Evolutionary conservation across 1,139 yeast genomes (phyloP).

Genomic region (Magnusiomyces paraingens): DNA sequence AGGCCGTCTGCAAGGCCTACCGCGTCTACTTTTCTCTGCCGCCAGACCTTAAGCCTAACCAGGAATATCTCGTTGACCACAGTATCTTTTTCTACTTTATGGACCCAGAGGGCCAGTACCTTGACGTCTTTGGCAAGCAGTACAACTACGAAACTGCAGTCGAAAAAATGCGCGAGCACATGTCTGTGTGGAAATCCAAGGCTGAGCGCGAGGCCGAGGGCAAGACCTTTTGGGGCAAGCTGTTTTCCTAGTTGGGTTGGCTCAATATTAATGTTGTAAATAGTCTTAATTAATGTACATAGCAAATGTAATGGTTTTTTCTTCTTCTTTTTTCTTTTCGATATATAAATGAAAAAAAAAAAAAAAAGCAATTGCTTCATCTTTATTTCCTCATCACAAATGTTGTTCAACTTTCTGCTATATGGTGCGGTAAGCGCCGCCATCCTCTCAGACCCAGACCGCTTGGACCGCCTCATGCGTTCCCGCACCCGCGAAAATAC

Average conservation of each 20-base stretch:
- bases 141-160: constrained; percentile 63
- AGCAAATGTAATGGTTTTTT: background rate
- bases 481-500: background rate
- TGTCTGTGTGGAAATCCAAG: constrained; percentile 69
- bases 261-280: background rate
- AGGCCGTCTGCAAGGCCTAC: constrained; percentile 75
- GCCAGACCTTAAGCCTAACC: constrained; percentile 86
- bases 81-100: constrained; percentile 91
- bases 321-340: background rate
- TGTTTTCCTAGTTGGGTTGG: background rate
- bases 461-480: background rate
- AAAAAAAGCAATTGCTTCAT: background rate
- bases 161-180: constrained; percentile 68
- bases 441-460: constrained; percentile 2
- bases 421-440: background rate
- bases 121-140: constrained; percentile 91
- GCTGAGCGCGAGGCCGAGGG: constrained; percentile 34
- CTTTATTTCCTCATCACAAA: background rate
- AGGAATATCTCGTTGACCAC: constrained; percentile 93
- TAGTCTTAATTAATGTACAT: background rate
- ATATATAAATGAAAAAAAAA: too few relatives aligned
- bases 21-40: constrained; percentile 96
- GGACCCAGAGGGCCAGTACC: constrained; percentile 95
- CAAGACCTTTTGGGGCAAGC: background rate
- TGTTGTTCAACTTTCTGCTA: background rate